Percentiles rank a stretch among this genome's conserved stretches.
Conservation (phyloP, 257 asterid genomes). For the Gentiana macrophylla region DNA sequence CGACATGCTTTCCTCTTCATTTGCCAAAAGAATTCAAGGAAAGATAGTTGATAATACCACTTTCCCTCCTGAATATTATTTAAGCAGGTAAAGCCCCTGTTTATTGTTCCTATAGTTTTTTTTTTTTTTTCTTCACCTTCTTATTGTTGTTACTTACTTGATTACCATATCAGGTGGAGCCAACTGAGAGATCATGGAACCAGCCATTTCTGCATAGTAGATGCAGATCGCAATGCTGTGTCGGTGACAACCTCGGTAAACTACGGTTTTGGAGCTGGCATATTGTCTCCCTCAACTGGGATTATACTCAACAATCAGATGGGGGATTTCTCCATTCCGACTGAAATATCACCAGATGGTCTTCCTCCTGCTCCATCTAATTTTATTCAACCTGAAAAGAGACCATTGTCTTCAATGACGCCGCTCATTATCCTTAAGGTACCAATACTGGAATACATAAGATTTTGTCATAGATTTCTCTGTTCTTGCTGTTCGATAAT, state of each 20-base stretch:
- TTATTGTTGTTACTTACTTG: background rate
- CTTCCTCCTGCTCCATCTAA: conserved; percentile 93
- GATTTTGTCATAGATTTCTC: background rate
- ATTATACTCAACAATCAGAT: conserved; percentile 82
- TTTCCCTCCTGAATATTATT: conserved; percentile 77
- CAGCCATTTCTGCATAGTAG: conserved; percentile 80
- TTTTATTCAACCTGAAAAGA: conserved; percentile 69
- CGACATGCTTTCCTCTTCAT: conserved; percentile 71
- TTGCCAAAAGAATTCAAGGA: conserved; percentile 40
- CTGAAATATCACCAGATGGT: conserved; percentile 36
- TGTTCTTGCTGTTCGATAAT: background rate
- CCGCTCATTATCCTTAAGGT: conserved; percentile 89
- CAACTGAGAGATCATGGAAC: conserved; percentile 83
- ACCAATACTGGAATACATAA: background rate
- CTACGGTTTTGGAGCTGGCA: conserved; percentile 62
- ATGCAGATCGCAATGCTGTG: conserved; percentile 72
- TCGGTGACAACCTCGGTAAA: conserved; percentile 84
- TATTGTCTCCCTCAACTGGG: conserved; percentile 78
- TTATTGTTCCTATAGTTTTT: background rate
- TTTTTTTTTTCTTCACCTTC: background rate
- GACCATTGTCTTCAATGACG: conserved; percentile 91
- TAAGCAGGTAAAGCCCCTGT: conserved; percentile 35
- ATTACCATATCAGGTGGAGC: conserved; percentile 40
- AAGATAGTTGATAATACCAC: conserved; percentile 79
- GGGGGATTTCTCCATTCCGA: conserved; percentile 86